Percentiles rank a stretch among this genome's conserved stretches.
Evolutionary conservation across 2,329 filamentous ascomycete genomes (phyloP).

Genomic region (Coniochaeta sp.): DNA sequence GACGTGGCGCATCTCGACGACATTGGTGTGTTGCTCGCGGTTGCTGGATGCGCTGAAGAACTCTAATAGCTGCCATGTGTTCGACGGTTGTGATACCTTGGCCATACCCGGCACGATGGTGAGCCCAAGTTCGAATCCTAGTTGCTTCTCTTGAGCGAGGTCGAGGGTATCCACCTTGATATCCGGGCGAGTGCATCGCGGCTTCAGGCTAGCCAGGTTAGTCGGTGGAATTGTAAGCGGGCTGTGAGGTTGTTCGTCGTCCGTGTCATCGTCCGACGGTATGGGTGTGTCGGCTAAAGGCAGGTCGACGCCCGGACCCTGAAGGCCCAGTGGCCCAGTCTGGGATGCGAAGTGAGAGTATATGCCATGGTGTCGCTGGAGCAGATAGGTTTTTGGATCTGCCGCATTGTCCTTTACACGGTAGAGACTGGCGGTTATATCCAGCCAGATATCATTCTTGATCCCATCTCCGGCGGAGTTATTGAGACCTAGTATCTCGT

Average conservation of each 20-base stretch:
- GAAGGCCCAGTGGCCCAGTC: background rate
- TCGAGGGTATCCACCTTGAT: background rate
- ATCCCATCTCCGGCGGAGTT: background rate
- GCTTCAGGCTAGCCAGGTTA: background rate
- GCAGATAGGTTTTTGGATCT: background rate
- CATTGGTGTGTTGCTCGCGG: constrained; percentile 3
- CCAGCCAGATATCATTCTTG: constrained; percentile 8
- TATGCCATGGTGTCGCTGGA: background rate
- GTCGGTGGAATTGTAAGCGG: background rate
- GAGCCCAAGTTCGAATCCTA: constrained; percentile 6
- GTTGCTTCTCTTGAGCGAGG: background rate
- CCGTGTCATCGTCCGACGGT: background rate
- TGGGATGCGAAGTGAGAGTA: background rate
- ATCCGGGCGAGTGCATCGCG: background rate
- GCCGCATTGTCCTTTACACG: constrained; percentile 12
- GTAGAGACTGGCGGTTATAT: constrained; percentile 15
- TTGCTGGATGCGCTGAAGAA: background rate
- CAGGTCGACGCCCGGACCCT: background rate
- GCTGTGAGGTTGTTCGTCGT: background rate
- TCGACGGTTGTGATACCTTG: constrained; percentile 5
- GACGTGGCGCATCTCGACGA: constrained; percentile 1
- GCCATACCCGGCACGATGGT: constrained; percentile 12
- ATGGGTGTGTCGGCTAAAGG: background rate
- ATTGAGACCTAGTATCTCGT: constrained; percentile 11
- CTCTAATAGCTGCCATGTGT: background rate